phyloP scores from a whole-genome alignment of 2,329 filamentous ascomycete genomes.

The Xylaria sp. region DNA sequence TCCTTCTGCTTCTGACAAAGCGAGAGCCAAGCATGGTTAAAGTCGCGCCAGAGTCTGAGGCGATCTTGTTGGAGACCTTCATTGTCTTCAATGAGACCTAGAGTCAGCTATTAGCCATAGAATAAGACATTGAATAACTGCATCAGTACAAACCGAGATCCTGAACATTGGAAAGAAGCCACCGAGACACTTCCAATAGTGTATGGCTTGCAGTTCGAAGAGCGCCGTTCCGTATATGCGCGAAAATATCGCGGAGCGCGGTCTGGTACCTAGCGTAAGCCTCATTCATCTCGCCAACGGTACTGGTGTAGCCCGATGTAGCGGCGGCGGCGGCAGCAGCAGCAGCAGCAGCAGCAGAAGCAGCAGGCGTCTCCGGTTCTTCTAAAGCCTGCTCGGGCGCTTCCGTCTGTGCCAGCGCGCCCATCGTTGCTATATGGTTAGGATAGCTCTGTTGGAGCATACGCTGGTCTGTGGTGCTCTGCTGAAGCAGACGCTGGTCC shows the following conservation, averaged over 20 bases:
- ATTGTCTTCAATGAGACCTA: constrained; percentile 82
- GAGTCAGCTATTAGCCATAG: constrained; percentile 25
- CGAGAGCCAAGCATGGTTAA: constrained; percentile 87
- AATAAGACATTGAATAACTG: constrained; percentile 6
- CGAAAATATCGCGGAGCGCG: constrained; percentile 62
- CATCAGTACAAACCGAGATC: constrained; percentile 46
- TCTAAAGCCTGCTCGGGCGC: constrained; percentile 47
- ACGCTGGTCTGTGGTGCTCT: constrained; percentile 47
- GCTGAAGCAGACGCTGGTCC: constrained; percentile 49
- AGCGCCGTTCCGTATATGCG: constrained; percentile 55
- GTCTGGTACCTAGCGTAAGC: constrained; percentile 62
- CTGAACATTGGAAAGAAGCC: constrained; percentile 51
- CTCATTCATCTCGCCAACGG: constrained; percentile 53
- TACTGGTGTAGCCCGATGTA: constrained; percentile 23
- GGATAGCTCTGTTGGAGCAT: constrained; percentile 53
- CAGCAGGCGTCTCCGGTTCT: constrained; percentile 43
- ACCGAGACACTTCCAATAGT: constrained; percentile 48
- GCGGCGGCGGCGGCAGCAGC: background rate
- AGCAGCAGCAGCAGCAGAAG: background rate
- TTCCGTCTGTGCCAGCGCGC: constrained; percentile 40
- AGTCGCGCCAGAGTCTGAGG: constrained; percentile 84
- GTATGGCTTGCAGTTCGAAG: constrained; percentile 48
- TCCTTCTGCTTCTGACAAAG: constrained; percentile 81
- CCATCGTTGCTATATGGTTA: constrained; percentile 42
- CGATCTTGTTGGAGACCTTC: constrained; percentile 68